These are phyloP conservation scores for Microcos paniculata DNA, from an alignment of 345 rosid genomes.

Conservation along the genomic window DNA sequence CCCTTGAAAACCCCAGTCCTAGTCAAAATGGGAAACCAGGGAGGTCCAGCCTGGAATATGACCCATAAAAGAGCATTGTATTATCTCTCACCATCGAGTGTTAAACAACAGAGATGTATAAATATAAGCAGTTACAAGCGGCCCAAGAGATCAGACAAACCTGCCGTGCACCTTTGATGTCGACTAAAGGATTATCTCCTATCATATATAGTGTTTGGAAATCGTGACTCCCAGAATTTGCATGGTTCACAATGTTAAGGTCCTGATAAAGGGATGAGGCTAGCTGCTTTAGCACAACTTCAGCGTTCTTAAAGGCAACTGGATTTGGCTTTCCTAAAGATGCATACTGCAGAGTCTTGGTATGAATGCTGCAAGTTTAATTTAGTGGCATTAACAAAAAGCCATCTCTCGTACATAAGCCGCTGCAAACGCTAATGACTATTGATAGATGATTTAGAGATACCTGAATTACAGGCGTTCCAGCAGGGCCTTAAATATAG, in stretches of 20 bases:
- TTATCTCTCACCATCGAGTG: not conserved
- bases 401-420: not conserved
- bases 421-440: not conserved
- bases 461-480: not conserved
- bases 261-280: slow-evolving; percentile 27
- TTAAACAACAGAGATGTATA: not conserved
- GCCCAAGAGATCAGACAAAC: slow-evolving; percentile 33
- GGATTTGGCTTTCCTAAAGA: slow-evolving; percentile 86
- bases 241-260: not conserved
- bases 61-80: not conserved
- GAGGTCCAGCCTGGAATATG: slow-evolving; percentile 62
- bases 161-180: slow-evolving; percentile 69
- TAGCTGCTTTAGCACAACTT: slow-evolving; percentile 51
- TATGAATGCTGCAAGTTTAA: slow-evolving; percentile 53
- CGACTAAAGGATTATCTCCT: slow-evolving; percentile 82
- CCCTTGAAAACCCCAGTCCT: slow-evolving; percentile 90
- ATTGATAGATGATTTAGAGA: not conserved
- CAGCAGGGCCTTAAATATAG: not conserved
- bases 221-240: slow-evolving; percentile 28
- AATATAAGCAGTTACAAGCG: not conserved
- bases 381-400: slow-evolving; percentile 1
- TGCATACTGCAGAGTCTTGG: slow-evolving; percentile 49
- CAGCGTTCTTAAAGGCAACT: slow-evolving; percentile 66
- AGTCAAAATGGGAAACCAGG: slow-evolving; percentile 89
- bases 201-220: slow-evolving; percentile 73